Evolutionary conservation across 2,329 filamentous ascomycete genomes (phyloP).

Genomic region (Iodosphaeria phyllophila): DNA sequence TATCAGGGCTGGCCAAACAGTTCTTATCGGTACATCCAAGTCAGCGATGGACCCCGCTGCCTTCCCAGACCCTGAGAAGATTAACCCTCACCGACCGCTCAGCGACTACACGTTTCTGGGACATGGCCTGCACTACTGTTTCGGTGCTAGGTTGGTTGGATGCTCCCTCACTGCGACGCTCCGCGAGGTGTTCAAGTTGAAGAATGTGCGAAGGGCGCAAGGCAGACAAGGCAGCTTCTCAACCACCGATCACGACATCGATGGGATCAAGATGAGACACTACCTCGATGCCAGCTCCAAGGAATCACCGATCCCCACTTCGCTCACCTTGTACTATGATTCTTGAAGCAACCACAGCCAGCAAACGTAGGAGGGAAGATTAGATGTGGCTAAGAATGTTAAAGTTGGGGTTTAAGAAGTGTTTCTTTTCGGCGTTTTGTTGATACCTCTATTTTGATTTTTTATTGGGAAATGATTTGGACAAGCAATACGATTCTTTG

Average conservation of each 20-base stretch:
- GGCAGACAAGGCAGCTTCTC: conserved; percentile 49
- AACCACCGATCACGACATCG: conserved; percentile 3
- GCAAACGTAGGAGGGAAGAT: too few species aligned
- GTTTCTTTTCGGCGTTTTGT: too few species aligned
- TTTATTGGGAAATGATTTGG: too few species aligned
- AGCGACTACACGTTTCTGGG: conserved; percentile 47
- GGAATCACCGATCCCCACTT: conserved; percentile 3
- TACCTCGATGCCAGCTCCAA: conserved; percentile 3
- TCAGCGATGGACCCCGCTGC: conserved; percentile 35
- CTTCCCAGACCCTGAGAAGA: conserved; percentile 41
- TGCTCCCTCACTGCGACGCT: conserved; percentile 50
- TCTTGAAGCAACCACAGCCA: too few species aligned
- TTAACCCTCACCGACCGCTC: conserved; percentile 44
- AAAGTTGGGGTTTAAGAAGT: too few species aligned
- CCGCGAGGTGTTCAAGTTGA: conserved; percentile 40
- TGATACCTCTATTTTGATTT: too few species aligned
- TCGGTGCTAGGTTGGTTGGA: conserved; percentile 41
- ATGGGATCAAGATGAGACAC: conserved; percentile 2
- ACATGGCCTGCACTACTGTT: conserved; percentile 39
- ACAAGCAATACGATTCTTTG: too few species aligned
- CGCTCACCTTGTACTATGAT: conserved; percentile 3
- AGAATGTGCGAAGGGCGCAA: conserved; percentile 38
- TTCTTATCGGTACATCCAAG: conserved; percentile 15
- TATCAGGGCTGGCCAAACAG: conserved; percentile 22
- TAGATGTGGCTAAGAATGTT: too few species aligned